Conservation (phyloP, 2,329 filamentous ascomycete species). For the Clarireedia paspali region DNA sequence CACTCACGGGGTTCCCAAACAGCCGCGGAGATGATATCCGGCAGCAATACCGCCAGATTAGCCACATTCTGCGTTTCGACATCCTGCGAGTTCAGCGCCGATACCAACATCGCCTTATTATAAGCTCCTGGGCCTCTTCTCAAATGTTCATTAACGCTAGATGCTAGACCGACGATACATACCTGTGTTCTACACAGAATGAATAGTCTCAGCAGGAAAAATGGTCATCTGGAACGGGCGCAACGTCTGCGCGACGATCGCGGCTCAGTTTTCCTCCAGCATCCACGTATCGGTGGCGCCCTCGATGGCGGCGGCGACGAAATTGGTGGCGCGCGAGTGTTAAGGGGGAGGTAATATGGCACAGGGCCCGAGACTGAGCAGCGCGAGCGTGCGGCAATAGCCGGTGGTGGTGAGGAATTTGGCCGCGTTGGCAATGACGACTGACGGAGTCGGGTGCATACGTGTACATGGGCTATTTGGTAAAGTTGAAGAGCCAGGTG, state of each 20-base stretch:
- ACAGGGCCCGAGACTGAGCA: slow-evolving; percentile 42
- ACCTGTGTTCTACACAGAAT: slow-evolving; percentile 44
- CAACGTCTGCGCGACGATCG: slow-evolving; percentile 34
- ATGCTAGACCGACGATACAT: slow-evolving; percentile 4
- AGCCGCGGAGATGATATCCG: slow-evolving; percentile 36
- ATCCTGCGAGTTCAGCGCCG: slow-evolving; percentile 41
- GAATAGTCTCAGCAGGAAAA: slow-evolving; percentile 38
- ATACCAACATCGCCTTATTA: slow-evolving; percentile 40
- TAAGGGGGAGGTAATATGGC: slow-evolving; percentile 43
- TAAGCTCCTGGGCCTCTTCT: slow-evolving; percentile 31
- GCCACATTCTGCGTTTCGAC: slow-evolving; percentile 41
- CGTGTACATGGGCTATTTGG: slow-evolving; percentile 33
- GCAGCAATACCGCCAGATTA: slow-evolving; percentile 36
- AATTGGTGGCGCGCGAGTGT: slow-evolving; percentile 43
- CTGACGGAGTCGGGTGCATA: slow-evolving; percentile 39
- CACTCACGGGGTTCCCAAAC: slow-evolving; percentile 30
- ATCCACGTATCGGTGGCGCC: slow-evolving; percentile 45
- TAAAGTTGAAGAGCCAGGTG: slow-evolving; percentile 43
- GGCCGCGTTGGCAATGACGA: slow-evolving; percentile 42
- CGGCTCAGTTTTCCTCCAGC: slow-evolving; percentile 43
- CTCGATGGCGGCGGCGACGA: slow-evolving; percentile 36
- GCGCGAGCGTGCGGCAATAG: slow-evolving; percentile 40
- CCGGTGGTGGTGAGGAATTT: slow-evolving; percentile 41
- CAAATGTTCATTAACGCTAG: neutral
- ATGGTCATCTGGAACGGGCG: slow-evolving; percentile 40